phyloP scores from a whole-genome alignment of 1,284 basidiomycete species.

The Rhodotorula sp. region DNA sequence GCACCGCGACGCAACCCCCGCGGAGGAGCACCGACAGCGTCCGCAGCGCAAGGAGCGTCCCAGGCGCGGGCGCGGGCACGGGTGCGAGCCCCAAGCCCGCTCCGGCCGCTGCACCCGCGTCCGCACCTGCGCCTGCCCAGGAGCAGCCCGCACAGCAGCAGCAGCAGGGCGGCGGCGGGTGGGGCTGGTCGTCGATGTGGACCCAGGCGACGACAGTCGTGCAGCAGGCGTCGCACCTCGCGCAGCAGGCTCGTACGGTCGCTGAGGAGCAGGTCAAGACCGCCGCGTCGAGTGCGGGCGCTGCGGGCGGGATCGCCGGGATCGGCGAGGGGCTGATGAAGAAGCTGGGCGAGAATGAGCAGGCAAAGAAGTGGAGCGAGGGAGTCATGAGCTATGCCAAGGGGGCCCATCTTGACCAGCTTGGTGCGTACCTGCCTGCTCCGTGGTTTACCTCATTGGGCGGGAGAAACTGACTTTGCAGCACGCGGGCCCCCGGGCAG shows the following conservation, averaged over 20 bases:
- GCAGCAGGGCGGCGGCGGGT: slow-evolving; percentile 25
- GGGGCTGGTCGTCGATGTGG: slow-evolving; percentile 76
- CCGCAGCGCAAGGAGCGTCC: slow-evolving; percentile 5
- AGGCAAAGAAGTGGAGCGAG: slow-evolving; percentile 73
- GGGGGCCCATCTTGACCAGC: slow-evolving; percentile 77
- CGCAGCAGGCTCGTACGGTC: slow-evolving; percentile 80
- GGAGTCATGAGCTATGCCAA: slow-evolving; percentile 62
- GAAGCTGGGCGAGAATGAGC: slow-evolving; percentile 57
- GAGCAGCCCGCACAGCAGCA: neutral
- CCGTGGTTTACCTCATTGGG: neutral
- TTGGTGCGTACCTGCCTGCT: slow-evolving; percentile 57
- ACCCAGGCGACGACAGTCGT: slow-evolving; percentile 79
- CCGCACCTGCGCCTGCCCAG: neutral
- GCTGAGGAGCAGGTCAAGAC: slow-evolving; percentile 69
- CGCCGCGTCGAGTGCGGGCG: slow-evolving; percentile 31
- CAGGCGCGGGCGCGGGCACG: neutral
- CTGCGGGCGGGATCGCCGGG: slow-evolving; percentile 9
- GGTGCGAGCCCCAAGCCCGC: neutral
- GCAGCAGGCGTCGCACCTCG: slow-evolving; percentile 78
- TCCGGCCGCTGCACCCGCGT: neutral
- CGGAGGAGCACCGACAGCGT: slow-evolving; percentile 35
- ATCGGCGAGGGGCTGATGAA: slow-evolving; percentile 59
- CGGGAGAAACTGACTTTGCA: neutral
- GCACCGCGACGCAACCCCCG: neutral
- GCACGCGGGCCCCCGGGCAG: slow-evolving; percentile 53